Percentiles rank a stretch among this genome's conserved stretches.
Conservation (phyloP, 2,329 filamentous ascomycete genomes). For the Rhinocladiella similis region DNA sequence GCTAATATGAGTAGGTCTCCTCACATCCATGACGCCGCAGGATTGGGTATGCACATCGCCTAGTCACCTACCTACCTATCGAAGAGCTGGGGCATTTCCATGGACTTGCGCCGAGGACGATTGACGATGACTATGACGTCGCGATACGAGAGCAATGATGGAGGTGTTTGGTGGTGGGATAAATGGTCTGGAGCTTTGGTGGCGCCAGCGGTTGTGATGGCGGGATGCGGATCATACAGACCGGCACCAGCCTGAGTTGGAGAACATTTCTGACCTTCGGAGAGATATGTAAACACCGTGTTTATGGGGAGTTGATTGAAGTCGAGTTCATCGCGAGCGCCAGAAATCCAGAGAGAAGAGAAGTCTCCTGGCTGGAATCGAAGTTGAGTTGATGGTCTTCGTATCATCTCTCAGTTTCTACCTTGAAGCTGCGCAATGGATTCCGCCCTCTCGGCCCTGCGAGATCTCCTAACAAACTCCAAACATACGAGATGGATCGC, state of each 20-base stretch:
- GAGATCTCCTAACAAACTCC: conserved; percentile 53
- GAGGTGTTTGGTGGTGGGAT: not conserved
- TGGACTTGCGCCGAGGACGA: not conserved
- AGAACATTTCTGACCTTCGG: not conserved
- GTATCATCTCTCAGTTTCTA: too few species aligned
- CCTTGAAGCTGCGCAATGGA: conserved; percentile 33
- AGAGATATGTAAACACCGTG: too few species aligned
- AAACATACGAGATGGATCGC: conserved; percentile 63
- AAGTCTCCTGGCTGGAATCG: not conserved
- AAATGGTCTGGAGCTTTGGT: not conserved
- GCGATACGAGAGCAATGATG: not conserved
- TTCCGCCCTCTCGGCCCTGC: conserved; percentile 31
- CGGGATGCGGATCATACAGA: not conserved
- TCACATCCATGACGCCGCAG: conserved; percentile 2
- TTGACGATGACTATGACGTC: not conserved
- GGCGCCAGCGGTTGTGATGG: too few species aligned
- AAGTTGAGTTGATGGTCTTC: not conserved
- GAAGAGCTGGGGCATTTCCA: not conserved
- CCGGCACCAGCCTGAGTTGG: not conserved
- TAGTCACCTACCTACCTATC: not conserved
- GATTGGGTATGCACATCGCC: not conserved
- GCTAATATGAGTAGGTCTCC: not conserved
- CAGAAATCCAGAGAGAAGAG: too few species aligned
- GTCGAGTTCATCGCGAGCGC: not conserved
- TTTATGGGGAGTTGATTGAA: not conserved